A percentile compares a stretch with the other conserved stretches of the same genome.
Evolutionary conservation across 495 filamentous ascomycete genomes (phyloP).

Genomic region (Pyrenopolyporus hunteri): DNA sequence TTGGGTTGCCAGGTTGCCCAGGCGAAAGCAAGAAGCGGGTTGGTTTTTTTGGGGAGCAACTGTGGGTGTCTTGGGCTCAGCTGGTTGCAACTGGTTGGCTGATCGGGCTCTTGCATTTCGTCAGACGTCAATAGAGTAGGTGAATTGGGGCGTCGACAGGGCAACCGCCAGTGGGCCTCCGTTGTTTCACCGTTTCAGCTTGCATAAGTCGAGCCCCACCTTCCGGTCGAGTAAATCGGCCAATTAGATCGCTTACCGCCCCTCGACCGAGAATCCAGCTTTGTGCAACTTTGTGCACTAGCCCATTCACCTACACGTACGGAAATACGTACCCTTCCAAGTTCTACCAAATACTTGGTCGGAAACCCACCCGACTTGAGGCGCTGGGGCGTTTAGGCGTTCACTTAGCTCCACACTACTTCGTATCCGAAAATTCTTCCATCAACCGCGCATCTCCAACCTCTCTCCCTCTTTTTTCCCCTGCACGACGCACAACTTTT

Average conservation of each 20-base stretch:
- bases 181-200: constrained; percentile 35
- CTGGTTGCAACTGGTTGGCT: constrained; percentile 34
- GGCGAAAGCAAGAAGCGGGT: background rate
- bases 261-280: no score
- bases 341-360: no score
- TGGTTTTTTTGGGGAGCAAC: constrained; percentile 2
- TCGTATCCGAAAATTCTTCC: background rate
- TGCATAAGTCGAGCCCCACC: constrained; percentile 17
- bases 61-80: constrained; percentile 33
- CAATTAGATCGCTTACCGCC: constrained; percentile 1
- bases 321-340: no score
- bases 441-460: background rate
- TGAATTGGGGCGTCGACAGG: constrained; percentile 35
- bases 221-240: background rate
- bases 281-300: background rate
- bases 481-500: background rate
- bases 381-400: no score
- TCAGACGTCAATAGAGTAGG: constrained; percentile 42
- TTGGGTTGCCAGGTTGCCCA: background rate
- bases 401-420: background rate
- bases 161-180: constrained; percentile 24
- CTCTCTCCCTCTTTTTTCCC: background rate
- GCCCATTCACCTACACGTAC: no score
- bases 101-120: constrained; percentile 39
- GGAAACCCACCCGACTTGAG: no score